Percentiles rank a stretch among this genome's conserved stretches.
These are phyloP conservation scores for Aspergillus jensenii DNA, from an alignment of 2,329 filamentous ascomycete species.

Conservation along the genomic window DNA sequence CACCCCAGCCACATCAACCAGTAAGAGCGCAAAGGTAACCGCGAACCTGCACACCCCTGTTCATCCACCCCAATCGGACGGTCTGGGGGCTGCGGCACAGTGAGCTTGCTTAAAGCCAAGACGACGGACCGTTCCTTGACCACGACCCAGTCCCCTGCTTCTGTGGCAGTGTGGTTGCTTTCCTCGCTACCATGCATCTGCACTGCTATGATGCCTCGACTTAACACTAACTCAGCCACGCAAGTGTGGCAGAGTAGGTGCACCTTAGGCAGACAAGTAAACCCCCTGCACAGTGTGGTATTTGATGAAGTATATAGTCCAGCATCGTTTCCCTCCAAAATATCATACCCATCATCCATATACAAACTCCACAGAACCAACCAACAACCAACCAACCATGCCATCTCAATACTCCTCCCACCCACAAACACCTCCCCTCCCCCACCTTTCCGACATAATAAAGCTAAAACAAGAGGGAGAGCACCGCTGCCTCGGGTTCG, in stretches of 20 bases:
- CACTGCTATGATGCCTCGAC: background rate
- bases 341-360: background rate
- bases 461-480: conserved; percentile 19
- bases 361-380: background rate
- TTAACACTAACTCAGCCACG: background rate
- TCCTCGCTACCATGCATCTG: too few relatives aligned
- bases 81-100: background rate
- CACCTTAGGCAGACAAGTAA: background rate
- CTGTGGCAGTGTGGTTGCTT: too few relatives aligned
- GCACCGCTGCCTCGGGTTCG: conserved; percentile 19
- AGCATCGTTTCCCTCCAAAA: background rate
- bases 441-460: conserved; percentile 19
- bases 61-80: background rate
- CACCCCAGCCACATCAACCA: background rate
- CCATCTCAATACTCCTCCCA: background rate
- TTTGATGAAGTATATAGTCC: background rate
- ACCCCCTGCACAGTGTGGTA: background rate
- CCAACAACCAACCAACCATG: background rate
- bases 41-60: background rate
- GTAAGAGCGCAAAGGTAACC: background rate
- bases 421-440: background rate
- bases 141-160: background rate
- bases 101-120: background rate
- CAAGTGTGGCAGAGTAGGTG: background rate
- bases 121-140: background rate